phyloP scores from a whole-genome alignment of 257 asterid species.

The Plantago major region DNA sequence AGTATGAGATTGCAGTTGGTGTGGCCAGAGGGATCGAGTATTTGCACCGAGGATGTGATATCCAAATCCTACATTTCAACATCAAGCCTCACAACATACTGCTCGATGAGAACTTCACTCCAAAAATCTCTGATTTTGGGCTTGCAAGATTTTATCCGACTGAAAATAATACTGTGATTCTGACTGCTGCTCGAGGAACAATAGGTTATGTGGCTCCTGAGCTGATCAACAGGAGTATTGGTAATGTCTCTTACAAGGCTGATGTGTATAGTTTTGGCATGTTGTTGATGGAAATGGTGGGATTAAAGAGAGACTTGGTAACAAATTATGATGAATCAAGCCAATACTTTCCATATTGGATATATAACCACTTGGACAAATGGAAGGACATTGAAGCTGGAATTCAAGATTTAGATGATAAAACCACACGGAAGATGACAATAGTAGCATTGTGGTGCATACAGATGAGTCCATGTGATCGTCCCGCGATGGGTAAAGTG shows the following conservation, averaged over 20 bases:
- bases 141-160: slow-evolving; percentile 17
- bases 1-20: slow-evolving; percentile 27
- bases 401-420: not conserved
- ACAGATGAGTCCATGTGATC: slow-evolving; percentile 26
- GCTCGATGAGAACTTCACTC: slow-evolving; percentile 20
- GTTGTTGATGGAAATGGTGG: slow-evolving; percentile 22
- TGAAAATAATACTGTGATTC: slow-evolving; percentile 7
- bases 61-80: slow-evolving; percentile 28
- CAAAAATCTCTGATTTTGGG: slow-evolving; percentile 26
- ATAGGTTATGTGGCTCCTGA: slow-evolving; percentile 35
- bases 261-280: slow-evolving; percentile 36
- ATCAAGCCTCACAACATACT: slow-evolving; percentile 35
- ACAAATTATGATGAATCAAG: not conserved
- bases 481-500: slow-evolving; percentile 33
- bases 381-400: slow-evolving; percentile 16
- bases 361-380: slow-evolving; percentile 15
- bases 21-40: slow-evolving; percentile 34
- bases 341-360: slow-evolving; percentile 23
- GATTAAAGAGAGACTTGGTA: slow-evolving; percentile 11
- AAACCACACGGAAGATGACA: slow-evolving; percentile 18
- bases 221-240: slow-evolving; percentile 23
- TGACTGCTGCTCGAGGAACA: slow-evolving; percentile 30
- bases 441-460: slow-evolving; percentile 26
- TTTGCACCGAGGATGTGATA: slow-evolving; percentile 23
- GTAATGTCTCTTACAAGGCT: slow-evolving; percentile 24